Conservation (phyloP, 108 stramenopile species). For the Schizochytrium sp. region DNA sequence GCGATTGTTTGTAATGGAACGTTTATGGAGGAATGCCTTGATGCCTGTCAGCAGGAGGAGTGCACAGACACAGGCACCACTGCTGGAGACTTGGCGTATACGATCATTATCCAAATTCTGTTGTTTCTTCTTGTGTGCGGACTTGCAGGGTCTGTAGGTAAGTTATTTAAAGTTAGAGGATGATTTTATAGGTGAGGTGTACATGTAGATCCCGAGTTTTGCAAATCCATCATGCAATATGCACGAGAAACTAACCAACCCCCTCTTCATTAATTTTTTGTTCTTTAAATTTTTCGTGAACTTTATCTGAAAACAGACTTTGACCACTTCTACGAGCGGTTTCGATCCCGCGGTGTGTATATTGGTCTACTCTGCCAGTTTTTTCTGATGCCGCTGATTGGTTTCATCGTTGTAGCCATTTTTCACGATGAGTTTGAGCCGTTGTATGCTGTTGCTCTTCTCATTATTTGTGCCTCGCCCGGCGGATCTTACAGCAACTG, state of each 20-base stretch:
- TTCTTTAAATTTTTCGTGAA: too few relatives aligned
- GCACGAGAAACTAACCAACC: not conserved
- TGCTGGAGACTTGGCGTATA: not conserved
- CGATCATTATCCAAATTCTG: conserved; percentile 66
- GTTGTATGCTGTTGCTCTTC: conserved; percentile 77
- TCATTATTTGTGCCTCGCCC: conserved; percentile 84
- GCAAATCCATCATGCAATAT: not conserved
- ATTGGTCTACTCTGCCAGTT: conserved; percentile 76
- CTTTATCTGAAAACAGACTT: not conserved
- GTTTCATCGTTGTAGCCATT: conserved; percentile 79
- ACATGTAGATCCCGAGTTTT: not conserved
- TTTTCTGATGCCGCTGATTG: conserved; percentile 84
- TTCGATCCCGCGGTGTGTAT: not conserved
- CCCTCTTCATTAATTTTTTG: not conserved
- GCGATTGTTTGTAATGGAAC: not conserved
- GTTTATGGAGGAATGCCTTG: conserved; percentile 45
- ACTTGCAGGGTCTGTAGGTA: conserved; percentile 84
- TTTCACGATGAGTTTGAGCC: conserved; percentile 64
- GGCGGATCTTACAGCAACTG: conserved; percentile 88
- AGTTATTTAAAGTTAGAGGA: conserved; percentile 69
- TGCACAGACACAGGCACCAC: conserved; percentile 15
- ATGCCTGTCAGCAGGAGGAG: conserved; percentile 53
- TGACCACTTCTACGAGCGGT: conserved; percentile 47
- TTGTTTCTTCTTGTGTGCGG: conserved; percentile 88
- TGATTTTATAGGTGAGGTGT: not conserved